Evolutionary conservation across 768 basidiomycete genomes (phyloP).

Genomic region (Rhodocollybia butyracea): DNA sequence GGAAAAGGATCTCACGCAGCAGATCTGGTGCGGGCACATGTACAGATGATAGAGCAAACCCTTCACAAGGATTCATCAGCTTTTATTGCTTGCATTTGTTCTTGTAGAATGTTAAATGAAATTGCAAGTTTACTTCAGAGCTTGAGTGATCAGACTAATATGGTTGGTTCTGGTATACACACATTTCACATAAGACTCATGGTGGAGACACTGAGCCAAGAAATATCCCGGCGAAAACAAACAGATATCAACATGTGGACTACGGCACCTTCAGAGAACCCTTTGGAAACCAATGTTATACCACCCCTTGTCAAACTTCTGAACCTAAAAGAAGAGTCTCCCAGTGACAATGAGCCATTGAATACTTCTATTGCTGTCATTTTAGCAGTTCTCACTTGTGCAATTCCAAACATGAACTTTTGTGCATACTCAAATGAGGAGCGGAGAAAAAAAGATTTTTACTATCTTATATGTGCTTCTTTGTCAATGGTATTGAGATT

Average conservation of each 20-base stretch:
- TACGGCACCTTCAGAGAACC: slow-evolving; percentile 7
- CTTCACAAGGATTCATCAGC: slow-evolving; percentile 1
- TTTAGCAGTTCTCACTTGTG: background rate
- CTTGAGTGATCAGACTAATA: background rate
- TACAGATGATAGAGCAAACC: slow-evolving; percentile 1
- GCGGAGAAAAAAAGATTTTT: no score
- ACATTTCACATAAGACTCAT: slow-evolving; percentile 6
- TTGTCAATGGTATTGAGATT: slow-evolving; percentile 11
- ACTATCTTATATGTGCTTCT: no score
- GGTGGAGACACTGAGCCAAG: slow-evolving; percentile 10
- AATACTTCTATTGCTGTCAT: background rate
- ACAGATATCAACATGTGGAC: slow-evolving; percentile 12
- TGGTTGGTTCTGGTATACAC: background rate
- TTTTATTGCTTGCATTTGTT: slow-evolving; percentile 11
- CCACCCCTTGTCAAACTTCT: slow-evolving; percentile 10
- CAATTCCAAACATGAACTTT: background rate
- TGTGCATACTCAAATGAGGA: no score
- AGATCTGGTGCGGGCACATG: background rate
- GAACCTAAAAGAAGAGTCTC: slow-evolving; percentile 1
- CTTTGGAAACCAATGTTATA: slow-evolving; percentile 8
- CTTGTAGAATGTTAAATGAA: slow-evolving; percentile 10
- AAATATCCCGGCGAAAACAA: slow-evolving; percentile 9
- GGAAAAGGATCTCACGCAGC: background rate
- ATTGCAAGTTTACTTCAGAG: slow-evolving; percentile 3
- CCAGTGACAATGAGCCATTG: background rate